phyloP scores from a whole-genome alignment of 2,329 filamentous ascomycete species.

The Sporothrix humicola region DNA sequence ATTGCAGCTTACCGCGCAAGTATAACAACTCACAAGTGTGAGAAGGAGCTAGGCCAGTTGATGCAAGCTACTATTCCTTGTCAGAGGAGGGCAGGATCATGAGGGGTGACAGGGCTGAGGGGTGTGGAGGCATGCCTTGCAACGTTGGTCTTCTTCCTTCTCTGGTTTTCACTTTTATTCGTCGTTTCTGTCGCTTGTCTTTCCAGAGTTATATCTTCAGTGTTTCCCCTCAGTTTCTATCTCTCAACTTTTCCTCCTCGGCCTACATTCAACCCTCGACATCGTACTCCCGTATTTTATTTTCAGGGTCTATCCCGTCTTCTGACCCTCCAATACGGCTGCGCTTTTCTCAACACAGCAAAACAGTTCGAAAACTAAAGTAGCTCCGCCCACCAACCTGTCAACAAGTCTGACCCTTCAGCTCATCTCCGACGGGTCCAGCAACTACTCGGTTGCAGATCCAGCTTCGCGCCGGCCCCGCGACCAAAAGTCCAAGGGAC shows the following conservation, averaged over 20 bases:
- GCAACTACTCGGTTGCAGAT: not conserved
- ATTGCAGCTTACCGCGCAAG: too few species aligned
- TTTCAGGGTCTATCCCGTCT: not conserved
- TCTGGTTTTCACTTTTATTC: not conserved
- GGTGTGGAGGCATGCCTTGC: not conserved
- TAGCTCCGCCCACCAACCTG: slow-evolving; percentile 24
- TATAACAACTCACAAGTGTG: too few species aligned
- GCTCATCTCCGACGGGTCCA: slow-evolving; percentile 6
- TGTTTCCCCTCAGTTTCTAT: not conserved
- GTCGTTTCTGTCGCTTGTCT: not conserved
- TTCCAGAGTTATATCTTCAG: not conserved
- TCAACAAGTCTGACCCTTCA: not conserved
- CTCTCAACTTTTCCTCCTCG: not conserved
- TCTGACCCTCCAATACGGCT: slow-evolving; percentile 20
- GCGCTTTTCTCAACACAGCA: slow-evolving; percentile 27
- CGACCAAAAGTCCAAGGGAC: not conserved
- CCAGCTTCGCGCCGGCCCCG: slow-evolving; percentile 17
- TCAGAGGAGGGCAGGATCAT: not conserved
- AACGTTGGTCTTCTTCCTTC: not conserved
- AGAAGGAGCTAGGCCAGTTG: slow-evolving; percentile 9
- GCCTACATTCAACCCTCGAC: not conserved
- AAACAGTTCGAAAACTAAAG: not conserved
- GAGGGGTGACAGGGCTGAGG: not conserved
- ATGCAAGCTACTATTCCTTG: slow-evolving; percentile 8
- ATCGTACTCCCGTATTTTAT: not conserved